Percentiles rank a stretch among this genome's conserved stretches.
phyloP scores from a whole-genome alignment of 2,329 filamentous ascomycete genomes.

The Fusarium nematophilum region DNA sequence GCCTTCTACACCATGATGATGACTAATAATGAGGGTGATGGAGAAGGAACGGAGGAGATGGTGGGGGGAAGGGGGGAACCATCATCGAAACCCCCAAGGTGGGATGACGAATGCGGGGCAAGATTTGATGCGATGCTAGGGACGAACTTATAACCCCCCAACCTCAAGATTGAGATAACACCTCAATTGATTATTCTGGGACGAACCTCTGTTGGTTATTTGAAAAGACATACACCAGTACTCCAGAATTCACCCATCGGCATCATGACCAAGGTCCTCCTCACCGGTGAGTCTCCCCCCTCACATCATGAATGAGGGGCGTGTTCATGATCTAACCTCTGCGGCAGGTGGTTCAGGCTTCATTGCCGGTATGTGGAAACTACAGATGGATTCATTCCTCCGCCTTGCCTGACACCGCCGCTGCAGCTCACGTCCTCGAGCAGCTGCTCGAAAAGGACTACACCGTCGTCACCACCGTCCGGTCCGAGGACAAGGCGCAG shows the following conservation, averaged over 20 bases:
- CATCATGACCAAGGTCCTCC: slow-evolving; percentile 48
- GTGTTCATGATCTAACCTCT: slow-evolving; percentile 14
- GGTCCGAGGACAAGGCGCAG: slow-evolving; percentile 64
- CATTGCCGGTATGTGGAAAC: slow-evolving; percentile 47
- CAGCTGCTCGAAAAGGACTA: slow-evolving; percentile 63
- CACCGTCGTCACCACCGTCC: slow-evolving; percentile 66
- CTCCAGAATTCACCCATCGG: not conserved
- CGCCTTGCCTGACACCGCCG: not conserved
- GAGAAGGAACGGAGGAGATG: not conserved
- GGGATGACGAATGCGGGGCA: slow-evolving; percentile 42
- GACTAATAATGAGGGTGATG: not conserved
- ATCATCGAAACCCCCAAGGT: slow-evolving; percentile 28
- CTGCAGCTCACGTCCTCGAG: slow-evolving; percentile 64
- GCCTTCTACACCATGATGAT: too few relatives aligned
- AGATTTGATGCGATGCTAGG: not conserved
- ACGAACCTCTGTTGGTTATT: too few relatives aligned
- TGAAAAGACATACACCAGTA: not conserved
- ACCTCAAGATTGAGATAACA: slow-evolving; percentile 15
- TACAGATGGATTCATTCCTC: not conserved
- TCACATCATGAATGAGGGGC: not conserved
- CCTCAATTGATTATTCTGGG: not conserved
- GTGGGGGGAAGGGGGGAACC: slow-evolving; percentile 25
- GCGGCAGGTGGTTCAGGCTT: slow-evolving; percentile 50
- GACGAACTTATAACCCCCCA: slow-evolving; percentile 31
- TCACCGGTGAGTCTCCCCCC: slow-evolving; percentile 41